A percentile compares a stretch with the other conserved stretches of the same genome.
Evolutionary conservation across 2,329 filamentous ascomycete genomes (phyloP).

Genomic region (Cadophora malorum): DNA sequence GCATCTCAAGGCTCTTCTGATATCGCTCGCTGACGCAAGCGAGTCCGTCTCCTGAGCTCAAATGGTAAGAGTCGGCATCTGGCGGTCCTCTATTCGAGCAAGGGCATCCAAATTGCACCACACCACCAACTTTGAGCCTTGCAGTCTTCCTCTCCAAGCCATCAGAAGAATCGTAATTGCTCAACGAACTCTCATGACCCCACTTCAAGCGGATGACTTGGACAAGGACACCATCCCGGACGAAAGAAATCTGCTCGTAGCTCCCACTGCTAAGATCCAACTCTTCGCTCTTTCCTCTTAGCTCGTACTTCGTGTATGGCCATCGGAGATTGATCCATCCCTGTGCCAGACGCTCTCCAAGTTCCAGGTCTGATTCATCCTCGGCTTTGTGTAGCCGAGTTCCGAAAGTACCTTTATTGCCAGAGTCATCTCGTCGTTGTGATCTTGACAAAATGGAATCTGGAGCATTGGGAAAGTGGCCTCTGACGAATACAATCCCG

Average conservation of each 20-base stretch:
- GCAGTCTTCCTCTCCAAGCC: conserved; percentile 21
- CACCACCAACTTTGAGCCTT: conserved; percentile 28
- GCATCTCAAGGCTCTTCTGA: conserved; percentile 28
- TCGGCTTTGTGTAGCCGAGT: conserved; percentile 24
- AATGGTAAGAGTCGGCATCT: conserved; percentile 23
- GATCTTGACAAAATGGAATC: conserved; percentile 35
- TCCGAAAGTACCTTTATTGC: conserved; percentile 34
- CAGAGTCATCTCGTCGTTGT: conserved; percentile 31
- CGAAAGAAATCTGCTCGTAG: conserved; percentile 34
- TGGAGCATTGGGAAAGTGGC: conserved; percentile 31
- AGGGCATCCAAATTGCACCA: conserved; percentile 35
- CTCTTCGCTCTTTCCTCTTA: conserved; percentile 23
- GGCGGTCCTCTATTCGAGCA: conserved; percentile 32
- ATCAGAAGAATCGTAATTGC: conserved; percentile 28
- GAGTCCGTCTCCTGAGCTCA: conserved; percentile 20
- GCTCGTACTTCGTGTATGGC: conserved; percentile 34
- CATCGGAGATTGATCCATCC: conserved; percentile 36
- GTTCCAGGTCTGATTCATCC: conserved; percentile 23
- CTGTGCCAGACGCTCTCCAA: conserved; percentile 31
- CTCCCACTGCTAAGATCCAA: conserved; percentile 24
- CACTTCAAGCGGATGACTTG: conserved; percentile 33
- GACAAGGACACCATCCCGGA: conserved; percentile 29
- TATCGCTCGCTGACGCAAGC: conserved; percentile 30
- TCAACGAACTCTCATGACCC: conserved; percentile 32
- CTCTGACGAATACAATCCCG: conserved; percentile 34